Conservation (phyloP, 192 early-diverging fungal species). For the Gonapodya prolifera region DNA sequence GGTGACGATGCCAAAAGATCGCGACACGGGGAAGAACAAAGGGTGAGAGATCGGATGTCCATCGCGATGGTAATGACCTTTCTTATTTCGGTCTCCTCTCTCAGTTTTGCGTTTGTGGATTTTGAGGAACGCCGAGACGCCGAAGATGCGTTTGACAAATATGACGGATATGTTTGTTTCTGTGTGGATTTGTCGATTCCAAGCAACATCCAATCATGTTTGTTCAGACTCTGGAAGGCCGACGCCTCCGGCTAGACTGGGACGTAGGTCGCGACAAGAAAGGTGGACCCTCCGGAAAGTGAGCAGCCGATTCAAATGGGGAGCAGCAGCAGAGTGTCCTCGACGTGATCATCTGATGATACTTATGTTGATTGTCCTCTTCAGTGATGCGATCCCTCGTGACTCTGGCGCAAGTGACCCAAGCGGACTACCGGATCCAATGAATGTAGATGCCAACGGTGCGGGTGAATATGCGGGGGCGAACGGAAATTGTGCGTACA, state of each 20-base stretch:
- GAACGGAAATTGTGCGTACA: no score
- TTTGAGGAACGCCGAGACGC: slow-evolving; percentile 56
- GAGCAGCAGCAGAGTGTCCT: no score
- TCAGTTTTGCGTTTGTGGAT: slow-evolving; percentile 64
- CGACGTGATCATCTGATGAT: no score
- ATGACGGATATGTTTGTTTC: slow-evolving; percentile 24
- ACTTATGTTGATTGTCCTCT: no score
- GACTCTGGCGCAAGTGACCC: no score
- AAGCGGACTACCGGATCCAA: no score
- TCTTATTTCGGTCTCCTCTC: neutral
- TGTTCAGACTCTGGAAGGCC: neutral
- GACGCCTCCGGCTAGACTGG: neutral
- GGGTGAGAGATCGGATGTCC: slow-evolving; percentile 32
- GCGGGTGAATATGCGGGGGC: no score
- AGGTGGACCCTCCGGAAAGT: neutral
- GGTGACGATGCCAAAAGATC: slow-evolving; percentile 61
- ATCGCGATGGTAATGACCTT: neutral
- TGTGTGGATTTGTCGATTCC: neutral
- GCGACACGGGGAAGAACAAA: slow-evolving; percentile 63
- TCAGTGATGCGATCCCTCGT: no score
- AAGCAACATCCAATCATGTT: neutral
- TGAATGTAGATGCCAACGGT: no score
- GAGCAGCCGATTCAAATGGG: no score
- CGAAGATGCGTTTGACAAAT: slow-evolving; percentile 50
- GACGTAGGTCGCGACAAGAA: slow-evolving; percentile 5